Evolutionary conservation across 176 grass and related monocot genomes (phyloP), one percentile per base, ranked within the genome.

Genomic region (Musa schizocarpa): DNA sequence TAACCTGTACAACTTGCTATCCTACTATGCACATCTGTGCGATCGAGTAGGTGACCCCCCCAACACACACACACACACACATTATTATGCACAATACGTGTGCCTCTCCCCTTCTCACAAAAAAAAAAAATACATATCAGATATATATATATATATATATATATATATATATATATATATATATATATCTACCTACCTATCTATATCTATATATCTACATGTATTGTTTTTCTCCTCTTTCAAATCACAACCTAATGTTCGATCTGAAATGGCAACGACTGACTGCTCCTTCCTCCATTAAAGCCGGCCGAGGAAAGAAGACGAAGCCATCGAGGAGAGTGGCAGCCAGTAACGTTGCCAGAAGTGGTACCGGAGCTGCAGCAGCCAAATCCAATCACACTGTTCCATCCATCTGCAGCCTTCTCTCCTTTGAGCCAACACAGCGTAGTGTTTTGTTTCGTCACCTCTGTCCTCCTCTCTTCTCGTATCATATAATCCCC

Each of bases 241-340:
- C 68, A 51, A 51, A 50, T 70, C 68, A 50, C 48, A 21, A 51
- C 68, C 68, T 70, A 51, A 70, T 70, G 43, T 70, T 51, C 51
- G 68, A 70, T 50, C 68, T 70, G 43, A 51, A 70, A 70, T 70
- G 68, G 68, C 68, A 70, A 70, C 68, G 21, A 13, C 68, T 20
- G 43, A 21, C 68, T 50, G 68, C 19, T 51, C 43, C 20, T 22
- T n/a, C 17, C 27, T 1, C 43, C 16, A 50, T 50, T 50, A 50
- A 49, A 20, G 9, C 17, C 17, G 16, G 48, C 11, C 68, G 68
- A 70, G 29, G 68, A 51, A 50, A 50, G 9, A 70, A 9, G 9
- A 50, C 34, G 16, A 49, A 17, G 11, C 13, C 13, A 43, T 43
- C 34, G 17, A 14, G 34, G 9, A n/a, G 11, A 69, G 10, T 34